Percentiles rank a stretch among this genome's conserved stretches.
These are phyloP conservation scores for Coelastrella sp. DNA, from an alignment of 139 green algal species.

Conservation along the genomic window DNA sequence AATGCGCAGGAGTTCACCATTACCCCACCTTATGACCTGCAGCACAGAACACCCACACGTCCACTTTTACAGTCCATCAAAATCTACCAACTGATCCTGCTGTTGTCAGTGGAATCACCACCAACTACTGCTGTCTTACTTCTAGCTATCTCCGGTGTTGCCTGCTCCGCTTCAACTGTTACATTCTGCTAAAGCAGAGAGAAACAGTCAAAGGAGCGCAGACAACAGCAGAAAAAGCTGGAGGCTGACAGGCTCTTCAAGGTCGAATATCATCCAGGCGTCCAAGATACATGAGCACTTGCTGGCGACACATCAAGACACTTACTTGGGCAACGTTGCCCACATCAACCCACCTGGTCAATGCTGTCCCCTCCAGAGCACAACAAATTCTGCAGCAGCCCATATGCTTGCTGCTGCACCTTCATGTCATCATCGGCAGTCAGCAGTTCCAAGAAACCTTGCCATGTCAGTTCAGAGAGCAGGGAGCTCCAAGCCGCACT, in stretches of 20 bases:
- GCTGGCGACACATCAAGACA: no score
- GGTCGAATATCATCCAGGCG: no score
- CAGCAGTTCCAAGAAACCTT: constrained; percentile 63
- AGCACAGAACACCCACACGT: no score
- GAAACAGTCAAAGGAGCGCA: neutral
- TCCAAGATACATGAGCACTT: no score
- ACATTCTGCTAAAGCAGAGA: no score
- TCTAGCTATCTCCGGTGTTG: no score
- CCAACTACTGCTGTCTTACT: no score
- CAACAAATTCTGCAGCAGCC: constrained; percentile 65
- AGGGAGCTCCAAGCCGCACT: constrained; percentile 19
- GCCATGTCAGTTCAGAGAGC: constrained; percentile 68
- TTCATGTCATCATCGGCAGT: constrained; percentile 59
- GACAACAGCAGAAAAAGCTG: neutral
- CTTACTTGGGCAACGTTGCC: neutral
- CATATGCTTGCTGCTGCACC: constrained; percentile 66
- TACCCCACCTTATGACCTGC: constrained; percentile 52
- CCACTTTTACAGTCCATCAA: no score
- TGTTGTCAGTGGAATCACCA: no score
- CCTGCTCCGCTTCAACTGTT: no score
- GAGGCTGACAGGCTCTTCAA: no score
- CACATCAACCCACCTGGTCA: neutral
- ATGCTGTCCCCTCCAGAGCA: neutral
- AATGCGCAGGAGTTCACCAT: constrained; percentile 45
- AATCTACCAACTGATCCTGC: no score